phyloP scores from a whole-genome alignment of 2,329 filamentous ascomycete genomes.

The Aspergillus fructus region DNA sequence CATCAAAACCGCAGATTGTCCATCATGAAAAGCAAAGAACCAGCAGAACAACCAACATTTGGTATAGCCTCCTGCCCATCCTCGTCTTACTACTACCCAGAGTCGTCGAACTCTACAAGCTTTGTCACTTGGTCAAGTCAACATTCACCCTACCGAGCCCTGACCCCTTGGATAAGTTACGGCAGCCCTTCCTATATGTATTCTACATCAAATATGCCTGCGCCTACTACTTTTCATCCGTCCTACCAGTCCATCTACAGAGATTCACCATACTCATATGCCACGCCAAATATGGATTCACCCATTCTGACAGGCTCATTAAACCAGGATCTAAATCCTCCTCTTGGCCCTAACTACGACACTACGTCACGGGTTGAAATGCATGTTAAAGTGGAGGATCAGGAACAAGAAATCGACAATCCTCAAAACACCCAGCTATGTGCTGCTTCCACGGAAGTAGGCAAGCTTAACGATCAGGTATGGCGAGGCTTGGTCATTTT shows the following conservation, averaged over 20 bases:
- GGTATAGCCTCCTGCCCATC: neutral
- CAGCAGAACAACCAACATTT: neutral
- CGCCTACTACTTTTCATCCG: neutral
- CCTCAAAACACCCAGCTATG: neutral
- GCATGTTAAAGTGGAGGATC: neutral
- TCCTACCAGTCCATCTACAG: neutral
- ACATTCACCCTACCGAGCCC: neutral
- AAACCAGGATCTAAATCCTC: neutral
- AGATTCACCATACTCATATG: neutral
- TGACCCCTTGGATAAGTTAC: constrained; percentile 5
- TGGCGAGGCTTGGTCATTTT: too few relatives aligned
- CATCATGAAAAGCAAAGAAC: too few relatives aligned
- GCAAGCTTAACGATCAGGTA: neutral
- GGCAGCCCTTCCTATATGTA: neutral
- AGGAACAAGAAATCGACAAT: neutral
- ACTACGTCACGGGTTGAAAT: neutral
- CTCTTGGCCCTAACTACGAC: too few relatives aligned
- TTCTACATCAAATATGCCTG: neutral
- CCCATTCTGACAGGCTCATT: neutral
- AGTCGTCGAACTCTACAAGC: neutral
- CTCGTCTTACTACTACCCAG: neutral
- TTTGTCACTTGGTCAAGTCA: neutral
- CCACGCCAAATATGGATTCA: neutral
- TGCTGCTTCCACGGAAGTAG: neutral
- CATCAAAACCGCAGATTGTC: too few relatives aligned